A percentile compares a stretch with the other conserved stretches of the same genome.
Conservation (phyloP, 148 eudicot genomes). For the Camellia lanceoleosa region DNA sequence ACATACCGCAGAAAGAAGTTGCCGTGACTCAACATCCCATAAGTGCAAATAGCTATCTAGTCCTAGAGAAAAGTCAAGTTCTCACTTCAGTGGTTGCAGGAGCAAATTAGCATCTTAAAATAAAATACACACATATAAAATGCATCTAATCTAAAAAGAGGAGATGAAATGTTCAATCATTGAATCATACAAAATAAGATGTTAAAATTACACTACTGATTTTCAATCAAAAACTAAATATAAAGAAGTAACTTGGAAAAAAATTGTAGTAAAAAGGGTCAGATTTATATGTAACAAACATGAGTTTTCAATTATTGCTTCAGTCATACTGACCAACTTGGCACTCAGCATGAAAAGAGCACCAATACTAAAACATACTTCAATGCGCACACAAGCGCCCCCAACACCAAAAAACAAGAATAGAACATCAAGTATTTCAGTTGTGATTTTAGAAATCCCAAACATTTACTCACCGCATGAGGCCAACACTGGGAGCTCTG, state of each 20-base stretch:
- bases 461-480: conserved; percentile 70
- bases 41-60: conserved; percentile 89
- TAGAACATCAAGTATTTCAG: no score
- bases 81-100: conserved; percentile 7
- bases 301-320: background rate
- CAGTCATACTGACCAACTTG: background rate
- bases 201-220: no score
- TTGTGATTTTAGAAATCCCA: background rate
- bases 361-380: background rate
- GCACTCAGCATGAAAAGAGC: background rate
- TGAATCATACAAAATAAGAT: no score
- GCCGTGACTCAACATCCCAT: conserved; percentile 84
- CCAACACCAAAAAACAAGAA: no score
- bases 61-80: conserved; percentile 37
- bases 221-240: no score
- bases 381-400: no score
- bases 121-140: no score
- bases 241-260: no score
- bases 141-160: no score
- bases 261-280: no score
- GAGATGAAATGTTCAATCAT: no score
- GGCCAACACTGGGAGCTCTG: conserved; percentile 80
- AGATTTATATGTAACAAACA: background rate
- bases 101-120: conserved; percentile 2
- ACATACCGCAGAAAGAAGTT: conserved; percentile 91